phyloP scores from a whole-genome alignment of 2,329 filamentous ascomycete genomes.

The Pleurostoma richardsiae region DNA sequence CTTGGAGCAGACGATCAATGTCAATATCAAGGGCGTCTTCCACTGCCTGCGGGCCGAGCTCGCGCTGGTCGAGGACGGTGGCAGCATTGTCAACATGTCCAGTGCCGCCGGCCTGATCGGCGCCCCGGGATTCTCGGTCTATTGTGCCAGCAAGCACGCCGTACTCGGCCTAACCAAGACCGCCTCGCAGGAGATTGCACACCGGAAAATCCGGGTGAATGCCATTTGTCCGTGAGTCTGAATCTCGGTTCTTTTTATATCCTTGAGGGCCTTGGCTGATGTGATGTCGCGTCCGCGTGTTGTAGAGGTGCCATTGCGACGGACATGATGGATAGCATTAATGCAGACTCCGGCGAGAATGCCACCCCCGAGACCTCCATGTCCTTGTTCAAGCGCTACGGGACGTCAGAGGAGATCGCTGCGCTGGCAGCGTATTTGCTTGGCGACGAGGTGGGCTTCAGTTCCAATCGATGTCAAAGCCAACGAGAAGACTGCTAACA shows the following conservation, averaged over 20 bases:
- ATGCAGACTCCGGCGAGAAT: background rate
- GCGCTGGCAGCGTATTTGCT: background rate
- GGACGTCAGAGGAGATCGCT: background rate
- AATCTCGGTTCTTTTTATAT: background rate
- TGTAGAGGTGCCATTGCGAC: slow-evolving; percentile 13
- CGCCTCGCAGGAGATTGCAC: background rate
- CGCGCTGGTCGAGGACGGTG: background rate
- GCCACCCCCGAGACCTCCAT: too few species aligned
- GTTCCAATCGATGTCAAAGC: too few species aligned
- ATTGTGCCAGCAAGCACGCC: background rate
- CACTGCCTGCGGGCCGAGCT: background rate
- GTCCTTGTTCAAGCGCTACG: background rate
- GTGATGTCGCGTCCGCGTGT: slow-evolving; percentile 22
- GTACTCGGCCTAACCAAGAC: background rate
- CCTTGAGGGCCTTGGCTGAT: slow-evolving; percentile 12
- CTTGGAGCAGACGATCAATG: background rate
- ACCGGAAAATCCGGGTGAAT: background rate
- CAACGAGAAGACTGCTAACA: too few species aligned
- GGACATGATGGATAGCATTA: slow-evolving; percentile 37
- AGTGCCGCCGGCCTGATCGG: background rate
- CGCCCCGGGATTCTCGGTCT: background rate
- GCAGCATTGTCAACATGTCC: background rate
- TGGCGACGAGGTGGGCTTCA: background rate
- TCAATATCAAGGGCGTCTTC: background rate
- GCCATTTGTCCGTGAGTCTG: background rate